Percentiles rank a stretch among this genome's conserved stretches.
Evolutionary conservation across 2,329 filamentous ascomycete genomes (phyloP).

Genomic region (Boeremia exigua): DNA sequence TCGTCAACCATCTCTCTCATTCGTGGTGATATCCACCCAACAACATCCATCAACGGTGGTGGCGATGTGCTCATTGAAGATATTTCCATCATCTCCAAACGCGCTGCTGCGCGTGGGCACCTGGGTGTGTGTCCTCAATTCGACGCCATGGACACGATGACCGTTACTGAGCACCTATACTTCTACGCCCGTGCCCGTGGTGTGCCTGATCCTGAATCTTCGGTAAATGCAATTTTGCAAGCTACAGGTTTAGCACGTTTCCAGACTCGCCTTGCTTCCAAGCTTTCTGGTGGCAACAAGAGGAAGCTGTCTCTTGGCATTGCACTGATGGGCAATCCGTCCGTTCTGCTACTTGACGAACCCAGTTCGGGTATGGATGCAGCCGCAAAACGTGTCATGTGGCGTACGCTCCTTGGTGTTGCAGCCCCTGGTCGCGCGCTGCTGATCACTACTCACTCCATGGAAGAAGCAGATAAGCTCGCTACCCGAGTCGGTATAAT

Average conservation of each 20-base stretch:
- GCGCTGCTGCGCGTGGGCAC: conserved; percentile 74
- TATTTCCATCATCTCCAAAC: conserved; percentile 73
- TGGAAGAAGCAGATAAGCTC: conserved; percentile 93
- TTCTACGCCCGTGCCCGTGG: conserved; percentile 90
- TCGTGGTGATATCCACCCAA: conserved; percentile 83
- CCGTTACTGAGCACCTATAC: conserved; percentile 80
- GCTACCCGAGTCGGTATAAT: conserved; percentile 86
- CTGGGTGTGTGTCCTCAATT: conserved; percentile 87
- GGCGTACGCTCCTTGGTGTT: conserved; percentile 78
- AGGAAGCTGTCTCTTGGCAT: conserved; percentile 90
- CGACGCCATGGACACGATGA: conserved; percentile 86
- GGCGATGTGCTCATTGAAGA: conserved; percentile 84
- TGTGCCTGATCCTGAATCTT: conserved; percentile 74
- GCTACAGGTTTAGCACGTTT: conserved; percentile 80
- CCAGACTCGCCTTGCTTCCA: conserved; percentile 74
- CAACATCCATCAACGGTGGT: conserved; percentile 59
- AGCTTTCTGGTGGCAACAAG: conserved; percentile 89
- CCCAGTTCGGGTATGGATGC: conserved; percentile 89
- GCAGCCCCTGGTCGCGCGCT: conserved; percentile 76
- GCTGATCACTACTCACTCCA: conserved; percentile 88
- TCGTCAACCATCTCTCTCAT: conserved; percentile 89
- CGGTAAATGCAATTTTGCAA: conserved; percentile 77
- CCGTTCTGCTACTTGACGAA: conserved; percentile 86
- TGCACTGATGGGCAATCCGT: conserved; percentile 89
- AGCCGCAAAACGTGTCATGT: conserved; percentile 90